Evolutionary conservation across 495 filamentous ascomycete genomes (phyloP).

Genomic region (Penicillium canariense): DNA sequence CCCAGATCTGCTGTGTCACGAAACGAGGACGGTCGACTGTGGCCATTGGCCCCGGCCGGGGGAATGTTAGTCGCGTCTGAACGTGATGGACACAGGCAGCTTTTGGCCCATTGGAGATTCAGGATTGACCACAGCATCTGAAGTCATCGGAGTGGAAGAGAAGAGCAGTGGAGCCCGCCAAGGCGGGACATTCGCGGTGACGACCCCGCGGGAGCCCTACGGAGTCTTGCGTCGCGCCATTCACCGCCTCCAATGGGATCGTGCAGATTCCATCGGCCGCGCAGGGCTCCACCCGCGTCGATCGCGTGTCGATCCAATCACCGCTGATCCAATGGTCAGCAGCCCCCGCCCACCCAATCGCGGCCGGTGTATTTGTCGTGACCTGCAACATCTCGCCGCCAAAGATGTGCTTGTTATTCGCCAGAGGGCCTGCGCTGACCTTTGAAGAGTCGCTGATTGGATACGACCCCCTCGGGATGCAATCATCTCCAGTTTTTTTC

Average conservation of each 20-base stretch:
- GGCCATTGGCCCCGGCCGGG: neutral
- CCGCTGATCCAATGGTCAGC: conserved; percentile 11
- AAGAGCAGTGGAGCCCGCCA: no score
- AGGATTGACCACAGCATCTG: no score
- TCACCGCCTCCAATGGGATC: neutral
- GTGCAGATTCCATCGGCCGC: no score
- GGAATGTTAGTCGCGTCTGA: neutral
- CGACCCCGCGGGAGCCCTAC: no score
- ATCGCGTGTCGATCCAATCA: conserved; percentile 15
- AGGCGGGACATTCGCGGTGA: no score
- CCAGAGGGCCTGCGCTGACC: conserved; percentile 15
- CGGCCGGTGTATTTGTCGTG: conserved; percentile 4
- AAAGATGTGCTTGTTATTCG: neutral
- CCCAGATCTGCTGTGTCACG: neutral
- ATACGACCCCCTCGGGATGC: neutral
- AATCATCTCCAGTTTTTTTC: conserved; percentile 13
- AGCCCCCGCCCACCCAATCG: conserved; percentile 7
- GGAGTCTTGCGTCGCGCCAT: neutral
- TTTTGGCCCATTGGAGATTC: no score
- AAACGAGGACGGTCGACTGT: neutral
- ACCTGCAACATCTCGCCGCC: neutral
- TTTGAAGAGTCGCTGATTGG: conserved; percentile 20
- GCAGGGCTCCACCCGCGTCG: neutral
- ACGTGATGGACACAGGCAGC: no score
- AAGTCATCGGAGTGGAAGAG: no score